Conservation (phyloP, 306 rosid species). For the Cucumis melo region DNA sequence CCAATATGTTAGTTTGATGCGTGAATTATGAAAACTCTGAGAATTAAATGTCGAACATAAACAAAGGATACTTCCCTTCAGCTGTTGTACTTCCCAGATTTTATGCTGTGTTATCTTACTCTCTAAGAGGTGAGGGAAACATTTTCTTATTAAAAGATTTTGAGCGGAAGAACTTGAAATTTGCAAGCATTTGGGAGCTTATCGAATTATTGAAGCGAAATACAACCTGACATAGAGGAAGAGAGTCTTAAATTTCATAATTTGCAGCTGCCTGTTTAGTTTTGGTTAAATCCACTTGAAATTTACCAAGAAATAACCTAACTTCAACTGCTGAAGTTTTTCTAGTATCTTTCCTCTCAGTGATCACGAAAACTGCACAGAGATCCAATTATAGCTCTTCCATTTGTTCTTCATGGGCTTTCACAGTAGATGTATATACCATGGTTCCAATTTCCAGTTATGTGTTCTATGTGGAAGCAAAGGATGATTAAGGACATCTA, state of each 20-base stretch:
- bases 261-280: not conserved
- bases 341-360: not conserved
- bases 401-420: not conserved
- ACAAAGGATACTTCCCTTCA: not conserved
- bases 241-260: not conserved
- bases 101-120: not conserved
- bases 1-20: not conserved
- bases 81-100: not conserved
- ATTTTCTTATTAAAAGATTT: not conserved
- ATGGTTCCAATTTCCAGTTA: not conserved
- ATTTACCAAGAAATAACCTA: not conserved
- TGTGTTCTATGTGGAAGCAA: not conserved
- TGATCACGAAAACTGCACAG: not conserved
- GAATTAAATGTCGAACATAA: not conserved
- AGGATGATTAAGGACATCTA: not conserved
- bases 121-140: not conserved
- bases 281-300: not conserved
- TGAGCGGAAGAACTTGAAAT: not conserved
- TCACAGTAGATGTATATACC: not conserved
- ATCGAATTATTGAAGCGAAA: not conserved
- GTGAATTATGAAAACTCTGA: not conserved
- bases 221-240: not conserved
- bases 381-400: not conserved
- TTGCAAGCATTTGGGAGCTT: not conserved
- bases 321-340: not conserved